Base-by-base conservation (phyloP, 257 asterid genomes). In the Nicotiana attenuata region DNA sequence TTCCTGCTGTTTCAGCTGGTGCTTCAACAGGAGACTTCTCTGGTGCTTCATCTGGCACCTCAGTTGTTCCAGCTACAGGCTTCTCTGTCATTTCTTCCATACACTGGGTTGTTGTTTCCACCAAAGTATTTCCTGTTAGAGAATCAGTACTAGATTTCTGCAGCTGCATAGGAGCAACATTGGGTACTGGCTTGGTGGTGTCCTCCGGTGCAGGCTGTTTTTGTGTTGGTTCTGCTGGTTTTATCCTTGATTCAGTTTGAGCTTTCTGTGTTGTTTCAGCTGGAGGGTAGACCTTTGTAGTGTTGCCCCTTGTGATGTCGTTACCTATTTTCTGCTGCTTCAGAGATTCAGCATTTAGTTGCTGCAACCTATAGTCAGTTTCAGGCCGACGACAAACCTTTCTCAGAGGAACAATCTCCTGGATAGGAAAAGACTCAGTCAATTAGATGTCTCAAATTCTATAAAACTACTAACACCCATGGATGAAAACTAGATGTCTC, bases 361-460 rank as follows among this genome's bases (percentile, higher is more conserved):
- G 91, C 83, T 85, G 91, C 88, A 91, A 75, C 87, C 94, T 86
- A 75, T 87, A 89, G 85, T 91, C 92, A 84, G 92, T 91, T 85
- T 89, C 94, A 41, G 91, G 94, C 76, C 92, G 82, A 71, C 92
- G 90, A 47, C 94, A 89, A 78, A 91, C 82, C 88, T 91, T 89
- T 71, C 89, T 88, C 68, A 88, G 84, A 11, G 94, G 91, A 68
- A 94, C 98, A 83, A 94, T 93, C 89, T 94, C 98, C 97, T 94
- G 57, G 53, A 73, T 24, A 73, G 6, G 66, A 64, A 14, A 57
- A 7, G 78, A 14, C 79, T 1, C 22, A 22, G 24, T 41, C 6
- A 31, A 20, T 47, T 22, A 73, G 35, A 45, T 45, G 57, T 10
- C 28, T 20, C 31, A 22, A 22, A 35, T 73, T 45, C 61, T 20